Evolutionary conservation across 176 grass and related monocot species (phyloP).

Genomic region (Oryza rufipogon): DNA sequence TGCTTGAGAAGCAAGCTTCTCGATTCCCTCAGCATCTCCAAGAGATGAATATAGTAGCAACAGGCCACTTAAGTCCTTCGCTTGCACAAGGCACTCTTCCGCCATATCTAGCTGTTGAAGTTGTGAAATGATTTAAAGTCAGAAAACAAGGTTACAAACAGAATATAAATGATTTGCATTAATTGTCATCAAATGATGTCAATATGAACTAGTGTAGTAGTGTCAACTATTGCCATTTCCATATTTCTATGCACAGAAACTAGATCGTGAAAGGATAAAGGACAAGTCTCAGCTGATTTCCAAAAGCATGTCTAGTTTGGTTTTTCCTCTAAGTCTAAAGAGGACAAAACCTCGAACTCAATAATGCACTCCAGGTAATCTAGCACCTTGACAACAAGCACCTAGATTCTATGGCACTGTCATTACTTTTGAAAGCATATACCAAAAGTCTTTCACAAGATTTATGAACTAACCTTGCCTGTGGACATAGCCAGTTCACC

Average conservation of each 20-base stretch:
- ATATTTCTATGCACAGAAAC: background rate
- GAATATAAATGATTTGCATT: slow-evolving; percentile 8
- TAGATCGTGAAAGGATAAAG: slow-evolving; percentile 3
- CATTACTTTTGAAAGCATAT: background rate
- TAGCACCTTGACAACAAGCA: too few relatives aligned
- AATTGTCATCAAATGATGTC: background rate
- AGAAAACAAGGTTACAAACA: background rate
- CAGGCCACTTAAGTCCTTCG: slow-evolving; percentile 91
- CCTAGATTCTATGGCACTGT: too few relatives aligned
- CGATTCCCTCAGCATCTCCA: slow-evolving; percentile 86
- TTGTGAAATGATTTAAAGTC: slow-evolving; percentile 1
- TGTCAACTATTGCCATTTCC: background rate
- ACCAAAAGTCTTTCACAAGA: background rate
- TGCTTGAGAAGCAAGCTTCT: slow-evolving; percentile 77
- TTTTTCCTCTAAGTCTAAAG: too few relatives aligned
- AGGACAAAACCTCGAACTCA: too few relatives aligned
- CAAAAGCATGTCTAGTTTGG: too few relatives aligned
- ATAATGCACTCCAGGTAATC: too few relatives aligned
- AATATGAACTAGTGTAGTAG: background rate
- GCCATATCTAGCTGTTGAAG: slow-evolving; percentile 82
- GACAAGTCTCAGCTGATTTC: background rate
- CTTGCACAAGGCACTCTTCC: slow-evolving; percentile 88
- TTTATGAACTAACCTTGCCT: slow-evolving; percentile 75
- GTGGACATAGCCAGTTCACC: slow-evolving; percentile 90
- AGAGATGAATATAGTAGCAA: slow-evolving; percentile 92